Conservation (phyloP, 2,329 filamentous ascomycete genomes). For the Arthrobotrys sinensis region DNA sequence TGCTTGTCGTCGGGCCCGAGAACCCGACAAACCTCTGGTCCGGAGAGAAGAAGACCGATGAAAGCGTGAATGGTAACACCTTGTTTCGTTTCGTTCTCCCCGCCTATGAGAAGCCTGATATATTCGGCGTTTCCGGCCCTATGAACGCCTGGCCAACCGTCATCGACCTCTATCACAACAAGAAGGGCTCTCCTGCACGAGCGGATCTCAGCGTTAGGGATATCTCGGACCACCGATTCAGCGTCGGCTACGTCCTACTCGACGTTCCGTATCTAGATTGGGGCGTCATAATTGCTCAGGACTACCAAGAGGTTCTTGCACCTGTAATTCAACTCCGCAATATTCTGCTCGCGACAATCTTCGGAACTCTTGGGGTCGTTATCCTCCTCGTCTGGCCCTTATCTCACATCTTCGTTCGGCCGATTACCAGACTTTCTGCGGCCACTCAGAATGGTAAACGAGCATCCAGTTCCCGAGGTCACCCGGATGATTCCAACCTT, state of each 20-base stretch:
- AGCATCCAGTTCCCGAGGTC: not conserved
- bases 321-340: conserved; percentile 84
- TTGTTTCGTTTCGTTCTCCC: conserved; percentile 73
- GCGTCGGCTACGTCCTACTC: conserved; percentile 84
- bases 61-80: conserved; percentile 49
- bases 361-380: conserved; percentile 83
- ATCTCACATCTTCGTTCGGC: conserved; percentile 84
- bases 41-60: conserved; percentile 35
- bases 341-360: conserved; percentile 86
- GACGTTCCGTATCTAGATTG: conserved; percentile 79
- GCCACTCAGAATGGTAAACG: conserved; percentile 79
- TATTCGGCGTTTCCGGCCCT: conserved; percentile 72
- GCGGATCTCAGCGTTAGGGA: conserved; percentile 79
- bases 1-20: conserved; percentile 63
- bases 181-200: conserved; percentile 71
- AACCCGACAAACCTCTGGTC: conserved; percentile 63
- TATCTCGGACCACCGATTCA: conserved; percentile 71
- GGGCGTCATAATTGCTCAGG: conserved; percentile 85
- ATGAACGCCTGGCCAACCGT: conserved; percentile 77
- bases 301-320: conserved; percentile 79
- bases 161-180: conserved; percentile 73
- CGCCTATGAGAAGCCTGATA: conserved; percentile 69
- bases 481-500: conserved; percentile 15
- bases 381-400: conserved; percentile 81
- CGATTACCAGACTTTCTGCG: conserved; percentile 81